Evolutionary conservation across 306 rosid genomes (phyloP).

Genomic region (Styphnolobium japonicum): DNA sequence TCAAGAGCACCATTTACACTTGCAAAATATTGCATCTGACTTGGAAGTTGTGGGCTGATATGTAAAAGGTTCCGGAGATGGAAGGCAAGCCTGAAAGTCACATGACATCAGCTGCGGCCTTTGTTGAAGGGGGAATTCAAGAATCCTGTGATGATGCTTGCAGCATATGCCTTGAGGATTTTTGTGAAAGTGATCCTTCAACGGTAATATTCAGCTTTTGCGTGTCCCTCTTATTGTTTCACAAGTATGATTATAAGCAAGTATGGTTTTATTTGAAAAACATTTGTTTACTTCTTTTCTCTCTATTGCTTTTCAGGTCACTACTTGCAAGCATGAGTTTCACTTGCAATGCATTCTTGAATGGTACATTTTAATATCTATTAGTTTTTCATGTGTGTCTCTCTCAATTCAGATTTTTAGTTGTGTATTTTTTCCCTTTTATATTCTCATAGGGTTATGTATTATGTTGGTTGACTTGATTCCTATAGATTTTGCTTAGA

Average conservation of each 20-base stretch:
- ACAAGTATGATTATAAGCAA: background rate
- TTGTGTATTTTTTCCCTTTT: background rate
- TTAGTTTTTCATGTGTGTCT: background rate
- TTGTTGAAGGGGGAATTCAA: constrained; percentile 97
- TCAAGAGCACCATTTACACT: background rate
- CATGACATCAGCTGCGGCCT: constrained; percentile 79
- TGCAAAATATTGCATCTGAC: constrained; percentile 2
- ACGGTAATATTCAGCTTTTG: constrained; percentile 49
- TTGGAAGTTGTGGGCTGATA: constrained; percentile 27
- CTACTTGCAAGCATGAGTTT: constrained; percentile 86
- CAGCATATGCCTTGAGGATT: constrained; percentile 97
- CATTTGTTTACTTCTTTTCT: constrained; percentile 19
- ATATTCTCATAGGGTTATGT: background rate
- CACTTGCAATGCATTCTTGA: constrained; percentile 98
- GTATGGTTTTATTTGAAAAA: background rate
- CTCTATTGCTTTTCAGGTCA: constrained; percentile 54
- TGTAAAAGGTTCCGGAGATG: constrained; percentile 51
- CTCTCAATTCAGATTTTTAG: background rate
- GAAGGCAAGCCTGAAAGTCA: constrained; percentile 52
- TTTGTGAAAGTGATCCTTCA: constrained; percentile 74
- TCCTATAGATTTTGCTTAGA: background rate
- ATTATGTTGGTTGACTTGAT: background rate
- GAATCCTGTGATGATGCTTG: constrained; percentile 85
- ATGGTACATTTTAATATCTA: constrained; percentile 54
- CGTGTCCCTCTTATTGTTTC: background rate